These are phyloP conservation scores for Solanum pimpinellifolium DNA, from an alignment of 257 asterid genomes.

Conservation along the genomic window DNA sequence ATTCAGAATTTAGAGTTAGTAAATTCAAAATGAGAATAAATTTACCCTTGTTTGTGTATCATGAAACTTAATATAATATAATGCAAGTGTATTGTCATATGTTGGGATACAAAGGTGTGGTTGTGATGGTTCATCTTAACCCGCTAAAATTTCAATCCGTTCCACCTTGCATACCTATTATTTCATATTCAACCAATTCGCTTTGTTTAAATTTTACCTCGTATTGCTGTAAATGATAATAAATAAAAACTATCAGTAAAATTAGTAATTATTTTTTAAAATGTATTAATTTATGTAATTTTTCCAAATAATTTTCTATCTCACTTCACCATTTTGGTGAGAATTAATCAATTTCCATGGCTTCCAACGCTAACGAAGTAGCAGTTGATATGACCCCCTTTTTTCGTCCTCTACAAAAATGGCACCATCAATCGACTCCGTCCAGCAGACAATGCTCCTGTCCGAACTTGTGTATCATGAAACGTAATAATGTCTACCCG, in stretches of 20 bases:
- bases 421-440: slow-evolving; percentile 16
- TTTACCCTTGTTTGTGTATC: too few species aligned
- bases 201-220: not conserved
- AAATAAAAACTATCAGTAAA: too few species aligned
- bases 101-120: not conserved
- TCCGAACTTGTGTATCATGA: not conserved
- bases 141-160: not conserved
- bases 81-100: not conserved
- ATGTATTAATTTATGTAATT: too few species aligned
- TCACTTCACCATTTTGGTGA: not conserved
- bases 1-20: not conserved
- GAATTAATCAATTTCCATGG: slow-evolving; percentile 4
- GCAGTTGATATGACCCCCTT: slow-evolving; percentile 25
- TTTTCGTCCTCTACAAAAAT: slow-evolving; percentile 29
- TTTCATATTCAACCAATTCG: not conserved
- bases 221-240: too few species aligned
- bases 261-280: too few species aligned
- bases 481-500: not conserved
- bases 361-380: slow-evolving; percentile 15
- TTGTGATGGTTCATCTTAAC: not conserved
- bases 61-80: not conserved
- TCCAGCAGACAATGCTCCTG: slow-evolving; percentile 1
- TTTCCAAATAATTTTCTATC: not conserved
- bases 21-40: not conserved
- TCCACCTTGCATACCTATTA: not conserved